These are phyloP conservation scores for Tulasnella sp. DNA, from an alignment of 768 basidiomycete species.

Conservation along the genomic window DNA sequence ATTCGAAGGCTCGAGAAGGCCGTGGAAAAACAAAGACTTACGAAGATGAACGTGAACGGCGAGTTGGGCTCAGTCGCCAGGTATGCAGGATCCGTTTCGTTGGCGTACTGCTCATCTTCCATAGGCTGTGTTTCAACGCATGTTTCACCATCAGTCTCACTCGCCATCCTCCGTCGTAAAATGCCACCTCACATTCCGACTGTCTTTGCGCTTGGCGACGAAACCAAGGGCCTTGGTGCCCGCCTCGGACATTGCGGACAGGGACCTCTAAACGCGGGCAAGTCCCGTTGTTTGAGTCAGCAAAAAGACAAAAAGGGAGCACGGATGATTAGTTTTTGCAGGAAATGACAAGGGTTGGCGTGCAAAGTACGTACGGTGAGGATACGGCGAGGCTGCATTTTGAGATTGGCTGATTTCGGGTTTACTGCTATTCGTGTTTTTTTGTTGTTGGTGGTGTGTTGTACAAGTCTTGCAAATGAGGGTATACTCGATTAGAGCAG, in stretches of 20 bases:
- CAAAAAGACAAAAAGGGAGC: not conserved
- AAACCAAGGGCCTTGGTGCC: not conserved
- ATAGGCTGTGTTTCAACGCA: not conserved
- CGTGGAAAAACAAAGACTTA: not conserved
- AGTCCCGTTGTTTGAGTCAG: not conserved
- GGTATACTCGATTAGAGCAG: conserved; percentile 4
- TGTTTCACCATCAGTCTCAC: not conserved
- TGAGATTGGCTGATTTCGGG: not conserved
- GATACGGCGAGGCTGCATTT: conserved; percentile 12
- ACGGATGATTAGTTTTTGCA: not conserved
- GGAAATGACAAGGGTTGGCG: not conserved
- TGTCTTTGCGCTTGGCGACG: conserved; percentile 2
- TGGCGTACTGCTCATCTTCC: not conserved
- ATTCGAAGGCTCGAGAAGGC: not conserved
- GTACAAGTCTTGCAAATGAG: conserved; percentile 7
- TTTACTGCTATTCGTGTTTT: not conserved
- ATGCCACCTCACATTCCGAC: not conserved
- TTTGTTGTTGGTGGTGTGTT: not conserved
- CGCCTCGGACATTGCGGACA: conserved; percentile 1
- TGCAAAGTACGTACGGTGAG: conserved; percentile 7
- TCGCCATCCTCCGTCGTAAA: not conserved
- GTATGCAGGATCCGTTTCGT: conserved; percentile 4
- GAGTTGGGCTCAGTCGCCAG: conserved; percentile 8
- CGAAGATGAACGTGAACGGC: not conserved
- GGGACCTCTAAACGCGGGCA: not conserved